These are phyloP conservation scores for Avicennia marina DNA, from an alignment of 257 asterid species.

Conservation along the genomic window DNA sequence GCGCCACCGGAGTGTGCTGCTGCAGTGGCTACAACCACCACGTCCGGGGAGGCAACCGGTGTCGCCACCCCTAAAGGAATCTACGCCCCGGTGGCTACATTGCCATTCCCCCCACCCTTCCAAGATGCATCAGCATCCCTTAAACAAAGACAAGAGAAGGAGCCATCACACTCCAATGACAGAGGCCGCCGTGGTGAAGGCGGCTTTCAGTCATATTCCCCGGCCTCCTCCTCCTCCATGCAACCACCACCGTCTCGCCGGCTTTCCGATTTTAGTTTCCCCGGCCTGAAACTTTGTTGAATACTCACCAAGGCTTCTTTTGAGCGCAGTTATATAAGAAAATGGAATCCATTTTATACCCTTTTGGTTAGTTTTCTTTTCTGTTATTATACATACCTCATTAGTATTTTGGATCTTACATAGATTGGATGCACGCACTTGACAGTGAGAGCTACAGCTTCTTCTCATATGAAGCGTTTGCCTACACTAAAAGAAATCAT, in stretches of 20 bases:
- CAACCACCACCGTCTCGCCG: slow-evolving; percentile 34
- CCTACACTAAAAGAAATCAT: too few relatives aligned
- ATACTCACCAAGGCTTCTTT: background rate
- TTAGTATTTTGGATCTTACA: slow-evolving; percentile 13
- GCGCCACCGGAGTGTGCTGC: slow-evolving; percentile 35
- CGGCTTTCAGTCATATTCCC: slow-evolving; percentile 31
- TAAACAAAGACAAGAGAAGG: slow-evolving; percentile 16
- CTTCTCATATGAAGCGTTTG: too few relatives aligned
- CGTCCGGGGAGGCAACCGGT: slow-evolving; percentile 9
- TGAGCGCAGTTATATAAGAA: background rate
- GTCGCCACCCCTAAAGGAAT: slow-evolving; percentile 10
- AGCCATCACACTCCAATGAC: slow-evolving; percentile 18
- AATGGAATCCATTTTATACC: background rate
- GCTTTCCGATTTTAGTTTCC: slow-evolving; percentile 23
- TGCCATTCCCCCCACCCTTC: slow-evolving; percentile 20
- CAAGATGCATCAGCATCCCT: slow-evolving; percentile 10
- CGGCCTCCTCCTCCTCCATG: slow-evolving; percentile 41
- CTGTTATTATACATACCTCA: background rate
- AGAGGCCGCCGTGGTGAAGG: slow-evolving; percentile 22
- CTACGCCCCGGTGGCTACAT: slow-evolving; percentile 27
- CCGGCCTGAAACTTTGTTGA: slow-evolving; percentile 2
- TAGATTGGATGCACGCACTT: slow-evolving; percentile 6
- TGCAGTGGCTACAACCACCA: slow-evolving; percentile 21
- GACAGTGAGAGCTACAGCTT: slow-evolving; percentile 24
- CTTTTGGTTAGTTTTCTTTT: background rate